These are phyloP conservation scores for Piromyces sp. DNA, from an alignment of 192 early-diverging fungal genomes.

Conservation along the genomic window DNA sequence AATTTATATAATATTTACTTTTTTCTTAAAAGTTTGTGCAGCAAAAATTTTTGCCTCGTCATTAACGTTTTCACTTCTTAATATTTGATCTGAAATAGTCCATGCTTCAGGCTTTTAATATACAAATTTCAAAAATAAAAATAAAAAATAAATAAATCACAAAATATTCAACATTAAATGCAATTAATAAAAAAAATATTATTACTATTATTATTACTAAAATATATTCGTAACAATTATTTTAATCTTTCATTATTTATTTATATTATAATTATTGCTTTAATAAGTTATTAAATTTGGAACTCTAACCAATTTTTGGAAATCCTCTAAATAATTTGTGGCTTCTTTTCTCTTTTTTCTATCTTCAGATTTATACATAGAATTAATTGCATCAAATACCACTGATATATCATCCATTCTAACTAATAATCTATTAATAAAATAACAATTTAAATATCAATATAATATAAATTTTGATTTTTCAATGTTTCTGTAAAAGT, in stretches of 20 bases:
- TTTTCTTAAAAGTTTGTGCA: conserved; percentile 81
- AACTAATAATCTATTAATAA: too few relatives aligned
- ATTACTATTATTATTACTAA: too few relatives aligned
- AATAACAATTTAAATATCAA: too few relatives aligned
- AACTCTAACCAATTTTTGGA: conserved; percentile 64
- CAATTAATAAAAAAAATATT: too few relatives aligned
- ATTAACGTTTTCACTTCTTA: conserved; percentile 32
- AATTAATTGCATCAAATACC: not conserved
- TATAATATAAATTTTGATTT: too few relatives aligned
- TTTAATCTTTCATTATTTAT: too few relatives aligned
- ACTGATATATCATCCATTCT: not conserved
- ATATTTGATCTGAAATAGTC: conserved; percentile 56
- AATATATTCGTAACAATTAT: too few relatives aligned
- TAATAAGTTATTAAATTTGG: not conserved
- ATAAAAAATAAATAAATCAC: too few relatives aligned
- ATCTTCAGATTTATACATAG: not conserved
- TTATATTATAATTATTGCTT: not conserved
- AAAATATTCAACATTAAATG: too few relatives aligned
- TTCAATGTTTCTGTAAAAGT: too few relatives aligned
- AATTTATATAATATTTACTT: conserved; percentile 31
- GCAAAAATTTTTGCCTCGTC: conserved; percentile 63
- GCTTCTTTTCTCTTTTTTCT: conserved; percentile 33
- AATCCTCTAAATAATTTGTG: conserved; percentile 60
- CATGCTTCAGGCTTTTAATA: conserved; percentile 59
- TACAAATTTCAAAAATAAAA: not conserved